Base-by-base conservation (phyloP, 352 stramenopile species). In the Hyaloperonospora arabidopsidis region DNA sequence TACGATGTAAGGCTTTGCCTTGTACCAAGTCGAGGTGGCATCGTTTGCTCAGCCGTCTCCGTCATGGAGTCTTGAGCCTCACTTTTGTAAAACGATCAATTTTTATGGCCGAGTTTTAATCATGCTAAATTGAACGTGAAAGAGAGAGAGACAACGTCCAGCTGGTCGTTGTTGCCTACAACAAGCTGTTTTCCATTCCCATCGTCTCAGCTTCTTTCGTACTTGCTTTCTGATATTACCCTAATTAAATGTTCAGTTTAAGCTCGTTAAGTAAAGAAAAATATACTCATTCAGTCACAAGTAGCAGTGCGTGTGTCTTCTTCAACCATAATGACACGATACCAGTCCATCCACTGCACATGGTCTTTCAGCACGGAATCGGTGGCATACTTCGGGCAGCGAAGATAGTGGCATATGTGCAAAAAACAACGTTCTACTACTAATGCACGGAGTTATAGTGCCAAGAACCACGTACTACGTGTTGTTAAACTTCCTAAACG, bases 101-200 rank as follows among this genome's bases (percentile, higher is more conserved):
- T 63, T 63, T 66, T 61, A 69, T 63, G 61, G 56, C 52, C 66
- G 53, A 59, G 55, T 38, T 62, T 70, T 63, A 65, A 59, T 45
- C 64, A 69, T 64, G 49, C 87, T 23, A 84, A 70, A 49, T 89
- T 76, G 58, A 87, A 87, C 25, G 74, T 77, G 62, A 82, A 89
- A 38, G 76, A 80, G 49, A 89, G 68, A 58, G 89, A 61, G 18
- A 72, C 76, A 8, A n/a, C n/a, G 25, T 4, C 25, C 13, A 75
- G 60, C 19, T 74, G 70, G 44, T 65, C 68, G 49, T 74, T 63
- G 17, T 70, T 52, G 17, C 57, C 43, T 34, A 58, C 56, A 5
- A 56, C 62, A 19, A 43, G 44, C 18, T 70, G 59, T 51, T 72
- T 74, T 15, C 52, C 52, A 11, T 75, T 56, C 34, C 57, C 52